A percentile compares a stretch with the other conserved stretches of the same genome.
phyloP scores from a whole-genome alignment of 2,329 filamentous ascomycete species.

The Fusarium redolens region DNA sequence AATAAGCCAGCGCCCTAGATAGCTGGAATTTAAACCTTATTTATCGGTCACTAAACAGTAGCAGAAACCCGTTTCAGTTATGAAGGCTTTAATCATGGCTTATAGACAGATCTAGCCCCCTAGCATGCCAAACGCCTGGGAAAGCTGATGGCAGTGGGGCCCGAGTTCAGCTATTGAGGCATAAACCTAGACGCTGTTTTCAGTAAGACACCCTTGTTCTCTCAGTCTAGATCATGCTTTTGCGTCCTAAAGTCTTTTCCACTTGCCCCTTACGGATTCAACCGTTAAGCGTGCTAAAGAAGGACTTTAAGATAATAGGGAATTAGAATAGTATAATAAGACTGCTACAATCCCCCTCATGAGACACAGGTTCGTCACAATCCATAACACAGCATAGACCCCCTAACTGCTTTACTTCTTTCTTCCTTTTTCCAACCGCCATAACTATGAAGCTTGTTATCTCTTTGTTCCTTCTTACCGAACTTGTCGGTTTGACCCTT shows the following conservation, averaged over 20 bases:
- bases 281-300: fast-evolving
- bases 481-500: background rate
- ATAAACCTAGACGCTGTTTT: background rate
- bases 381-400: fast-evolving
- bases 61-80: background rate
- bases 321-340: fast-evolving
- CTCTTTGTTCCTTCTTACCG: background rate
- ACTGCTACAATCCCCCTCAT: fast-evolving
- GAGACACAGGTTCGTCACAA: fast-evolving
- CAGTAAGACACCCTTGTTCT: fast-evolving
- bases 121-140: background rate
- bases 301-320: fast-evolving
- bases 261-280: fast-evolving
- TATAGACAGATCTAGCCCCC: background rate
- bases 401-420: fast-evolving
- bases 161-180: background rate
- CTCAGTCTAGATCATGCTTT: background rate
- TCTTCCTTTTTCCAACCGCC: fast-evolving
- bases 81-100: background rate
- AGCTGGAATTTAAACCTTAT: background rate
- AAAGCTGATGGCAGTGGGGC: background rate
- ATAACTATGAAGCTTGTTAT: background rate
- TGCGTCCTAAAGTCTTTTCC: fast-evolving
- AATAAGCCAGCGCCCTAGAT: background rate
- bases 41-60: too few relatives aligned